A percentile compares a stretch with the other conserved stretches of the same genome.
Conservation (phyloP, 1,139 yeast genomes). For the Pichia terricola region DNA sequence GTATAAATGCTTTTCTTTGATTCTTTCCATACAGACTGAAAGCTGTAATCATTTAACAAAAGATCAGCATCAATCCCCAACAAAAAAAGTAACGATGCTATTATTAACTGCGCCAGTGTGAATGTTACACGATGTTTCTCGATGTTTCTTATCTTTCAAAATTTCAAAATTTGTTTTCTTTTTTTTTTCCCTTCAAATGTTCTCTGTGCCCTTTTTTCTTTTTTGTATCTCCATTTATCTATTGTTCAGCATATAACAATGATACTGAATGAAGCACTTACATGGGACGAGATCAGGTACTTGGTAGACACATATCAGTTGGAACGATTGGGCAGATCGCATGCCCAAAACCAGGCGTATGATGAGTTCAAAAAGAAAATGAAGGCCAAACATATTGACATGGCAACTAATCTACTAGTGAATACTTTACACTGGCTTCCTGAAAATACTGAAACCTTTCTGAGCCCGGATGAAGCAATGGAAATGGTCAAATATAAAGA, state of each 20-base stretch:
- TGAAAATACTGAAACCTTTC: slow-evolving; percentile 5
- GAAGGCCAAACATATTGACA: slow-evolving; percentile 12
- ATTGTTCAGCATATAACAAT: neutral
- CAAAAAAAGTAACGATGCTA: too few relatives aligned
- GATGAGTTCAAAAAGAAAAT: slow-evolving; percentile 16
- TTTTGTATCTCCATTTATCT: neutral
- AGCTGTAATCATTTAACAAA: too few relatives aligned
- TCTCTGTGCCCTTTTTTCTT: neutral
- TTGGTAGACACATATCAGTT: slow-evolving; percentile 7
- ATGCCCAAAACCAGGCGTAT: slow-evolving; percentile 16
- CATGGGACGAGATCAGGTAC: slow-evolving; percentile 11
- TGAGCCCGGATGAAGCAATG: slow-evolving; percentile 6
- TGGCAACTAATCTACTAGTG: slow-evolving; percentile 21
- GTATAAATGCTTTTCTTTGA: too few relatives aligned
- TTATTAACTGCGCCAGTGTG: too few relatives aligned
- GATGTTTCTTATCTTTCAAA: too few relatives aligned
- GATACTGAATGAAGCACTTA: slow-evolving; percentile 9
- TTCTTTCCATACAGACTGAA: too few relatives aligned
- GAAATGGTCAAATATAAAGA: slow-evolving; percentile 12
- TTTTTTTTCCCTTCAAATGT: neutral
- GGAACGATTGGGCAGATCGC: slow-evolving; percentile 17
- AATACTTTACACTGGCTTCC: slow-evolving; percentile 23
- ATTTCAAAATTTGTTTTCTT: neutral
- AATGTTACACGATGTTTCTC: too few relatives aligned
- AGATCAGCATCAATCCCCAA: too few relatives aligned